A percentile compares a stretch with the other conserved stretches of the same genome.
phyloP scores from a whole-genome alignment of 2,329 filamentous ascomycete genomes.

The Graphium sp. region DNA sequence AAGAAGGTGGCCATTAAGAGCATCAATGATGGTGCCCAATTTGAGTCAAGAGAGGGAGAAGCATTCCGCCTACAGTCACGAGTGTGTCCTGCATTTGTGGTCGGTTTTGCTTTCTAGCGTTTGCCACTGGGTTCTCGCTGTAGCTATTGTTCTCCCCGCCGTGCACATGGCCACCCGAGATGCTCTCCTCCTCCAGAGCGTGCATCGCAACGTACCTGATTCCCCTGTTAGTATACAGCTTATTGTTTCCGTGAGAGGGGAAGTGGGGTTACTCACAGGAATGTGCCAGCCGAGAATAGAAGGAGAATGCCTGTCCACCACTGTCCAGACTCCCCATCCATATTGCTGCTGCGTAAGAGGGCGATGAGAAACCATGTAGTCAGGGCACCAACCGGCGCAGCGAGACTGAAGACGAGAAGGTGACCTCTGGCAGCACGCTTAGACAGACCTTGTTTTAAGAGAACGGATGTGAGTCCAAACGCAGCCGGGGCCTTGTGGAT shows the following conservation, averaged over 20 bases:
- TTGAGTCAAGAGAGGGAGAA: slow-evolving; percentile 61
- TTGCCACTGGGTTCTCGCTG: slow-evolving; percentile 26
- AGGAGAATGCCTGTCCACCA: slow-evolving; percentile 90
- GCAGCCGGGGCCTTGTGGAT: slow-evolving; percentile 93
- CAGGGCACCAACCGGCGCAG: slow-evolving; percentile 74
- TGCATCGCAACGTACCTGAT: slow-evolving; percentile 97
- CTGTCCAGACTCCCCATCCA: slow-evolving; percentile 44
- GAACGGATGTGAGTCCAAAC: slow-evolving; percentile 79
- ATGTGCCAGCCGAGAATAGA: slow-evolving; percentile 91
- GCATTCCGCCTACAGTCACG: slow-evolving; percentile 58
- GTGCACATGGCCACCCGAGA: slow-evolving; percentile 34
- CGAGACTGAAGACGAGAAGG: slow-evolving; percentile 78
- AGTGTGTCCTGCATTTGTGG: slow-evolving; percentile 52
- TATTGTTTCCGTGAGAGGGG: neutral
- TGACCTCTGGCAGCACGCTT: slow-evolving; percentile 75
- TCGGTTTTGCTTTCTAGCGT: slow-evolving; percentile 27
- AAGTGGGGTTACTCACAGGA: slow-evolving; percentile 47
- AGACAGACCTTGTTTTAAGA: slow-evolving; percentile 79
- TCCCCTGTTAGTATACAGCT: no score
- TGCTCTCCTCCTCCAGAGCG: slow-evolving; percentile 71
- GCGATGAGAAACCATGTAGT: slow-evolving; percentile 68
- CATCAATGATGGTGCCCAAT: slow-evolving; percentile 54
- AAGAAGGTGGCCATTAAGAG: neutral
- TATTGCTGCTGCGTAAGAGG: slow-evolving; percentile 45
- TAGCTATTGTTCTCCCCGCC: slow-evolving; percentile 33